Percentiles rank a stretch among this genome's conserved stretches.
phyloP scores from a whole-genome alignment of 1,139 yeast species.

The Schizosaccharomyces versatilis region DNA sequence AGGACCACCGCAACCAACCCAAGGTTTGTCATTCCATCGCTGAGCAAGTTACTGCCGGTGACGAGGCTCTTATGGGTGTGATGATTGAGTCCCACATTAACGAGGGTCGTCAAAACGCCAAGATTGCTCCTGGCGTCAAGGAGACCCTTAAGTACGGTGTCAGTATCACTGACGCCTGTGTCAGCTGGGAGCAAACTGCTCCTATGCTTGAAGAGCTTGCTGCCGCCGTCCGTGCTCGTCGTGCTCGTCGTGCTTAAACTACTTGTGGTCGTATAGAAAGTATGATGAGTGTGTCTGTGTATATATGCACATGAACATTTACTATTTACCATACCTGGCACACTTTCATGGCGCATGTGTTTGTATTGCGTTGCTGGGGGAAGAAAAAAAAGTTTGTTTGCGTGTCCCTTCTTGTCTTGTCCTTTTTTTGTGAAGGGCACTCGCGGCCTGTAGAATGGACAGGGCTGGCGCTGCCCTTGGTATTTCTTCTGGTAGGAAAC shows the following conservation, averaged over 20 bases:
- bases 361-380: no score
- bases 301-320: no score
- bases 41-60: slow-evolving; percentile 64
- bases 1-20: slow-evolving; percentile 89
- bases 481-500: no score
- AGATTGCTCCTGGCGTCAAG: slow-evolving; percentile 42
- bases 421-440: no score
- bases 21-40: slow-evolving; percentile 60
- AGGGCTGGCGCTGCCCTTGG: no score
- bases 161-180: slow-evolving; percentile 91
- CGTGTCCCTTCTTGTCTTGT: no score
- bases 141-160: slow-evolving; percentile 75
- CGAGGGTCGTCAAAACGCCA: slow-evolving; percentile 73
- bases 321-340: no score
- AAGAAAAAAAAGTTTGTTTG: no score
- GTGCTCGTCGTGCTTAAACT: slow-evolving; percentile 10
- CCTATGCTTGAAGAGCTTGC: slow-evolving; percentile 58
- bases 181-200: slow-evolving; percentile 75
- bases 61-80: slow-evolving; percentile 60
- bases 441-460: no score
- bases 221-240: slow-evolving; percentile 52
- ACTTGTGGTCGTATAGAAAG: no score
- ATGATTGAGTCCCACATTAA: slow-evolving; percentile 89
- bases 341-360: no score
- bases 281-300: no score